Percentiles rank a stretch among this genome's conserved stretches.
Evolutionary conservation across 345 rosid genomes (phyloP).

Genomic region (Eucalyptus guilfoylei): DNA sequence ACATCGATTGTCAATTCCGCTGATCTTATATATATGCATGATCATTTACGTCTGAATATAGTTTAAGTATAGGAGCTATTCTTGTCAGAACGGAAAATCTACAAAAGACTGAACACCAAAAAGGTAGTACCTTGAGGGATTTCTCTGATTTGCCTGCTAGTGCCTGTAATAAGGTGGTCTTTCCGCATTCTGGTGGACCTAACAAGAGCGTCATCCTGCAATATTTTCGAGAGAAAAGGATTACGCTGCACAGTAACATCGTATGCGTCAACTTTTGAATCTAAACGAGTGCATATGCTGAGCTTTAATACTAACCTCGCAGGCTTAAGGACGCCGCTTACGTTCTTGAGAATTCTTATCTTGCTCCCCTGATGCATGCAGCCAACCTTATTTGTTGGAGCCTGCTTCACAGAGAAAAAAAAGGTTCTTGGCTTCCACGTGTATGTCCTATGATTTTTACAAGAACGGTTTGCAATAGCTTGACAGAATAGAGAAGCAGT

Average conservation of each 20-base stretch:
- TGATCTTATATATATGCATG: not conserved
- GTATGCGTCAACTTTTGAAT: not conserved
- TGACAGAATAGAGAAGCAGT: not conserved
- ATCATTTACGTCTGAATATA: not conserved
- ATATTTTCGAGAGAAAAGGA: not conserved
- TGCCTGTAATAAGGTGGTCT: slow-evolving; percentile 31
- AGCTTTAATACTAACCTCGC: slow-evolving; percentile 16
- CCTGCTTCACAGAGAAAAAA: slow-evolving; percentile 1
- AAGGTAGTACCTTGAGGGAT: slow-evolving; percentile 23
- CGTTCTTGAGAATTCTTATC: slow-evolving; percentile 21
- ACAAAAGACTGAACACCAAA: not conserved
- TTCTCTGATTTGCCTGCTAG: slow-evolving; percentile 26
- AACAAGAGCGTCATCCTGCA: slow-evolving; percentile 34
- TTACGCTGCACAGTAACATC: not conserved
- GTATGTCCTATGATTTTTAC: not conserved
- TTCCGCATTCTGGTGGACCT: slow-evolving; percentile 47
- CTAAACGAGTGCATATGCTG: not conserved
- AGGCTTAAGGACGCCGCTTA: slow-evolving; percentile 39
- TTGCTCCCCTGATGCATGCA: not conserved
- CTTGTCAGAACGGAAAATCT: not conserved
- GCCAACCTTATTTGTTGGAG: not conserved
- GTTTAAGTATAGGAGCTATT: not conserved
- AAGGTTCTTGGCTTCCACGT: not conserved
- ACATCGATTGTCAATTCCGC: not conserved
- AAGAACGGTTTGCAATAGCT: not conserved